A percentile compares a stretch with the other conserved stretches of the same genome.
These are phyloP conservation scores for Kazachstania taianensis DNA, from an alignment of 805 yeast genomes.

Conservation along the genomic window DNA sequence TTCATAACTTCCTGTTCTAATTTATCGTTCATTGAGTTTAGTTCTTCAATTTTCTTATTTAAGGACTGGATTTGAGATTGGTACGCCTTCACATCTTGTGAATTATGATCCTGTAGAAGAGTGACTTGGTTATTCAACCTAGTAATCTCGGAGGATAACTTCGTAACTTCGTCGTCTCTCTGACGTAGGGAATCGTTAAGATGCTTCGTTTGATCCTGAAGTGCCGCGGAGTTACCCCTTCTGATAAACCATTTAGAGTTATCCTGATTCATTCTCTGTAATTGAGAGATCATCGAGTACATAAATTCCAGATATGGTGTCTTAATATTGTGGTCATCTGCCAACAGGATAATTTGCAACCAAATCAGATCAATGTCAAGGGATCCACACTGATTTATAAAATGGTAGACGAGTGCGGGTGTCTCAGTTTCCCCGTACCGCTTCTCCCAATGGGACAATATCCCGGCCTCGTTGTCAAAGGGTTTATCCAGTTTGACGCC, in stretches of 20 bases:
- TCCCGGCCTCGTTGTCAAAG: conserved; percentile 53
- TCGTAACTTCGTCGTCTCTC: background rate
- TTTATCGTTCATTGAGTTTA: background rate
- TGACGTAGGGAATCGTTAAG: background rate
- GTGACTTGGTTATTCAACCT: conserved; percentile 9
- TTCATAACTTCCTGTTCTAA: background rate
- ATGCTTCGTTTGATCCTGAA: background rate
- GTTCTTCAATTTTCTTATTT: conserved; percentile 1
- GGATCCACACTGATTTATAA: conserved; percentile 40
- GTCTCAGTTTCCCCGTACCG: conserved; percentile 37
- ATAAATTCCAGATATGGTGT: conserved; percentile 87
- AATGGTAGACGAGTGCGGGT: conserved; percentile 62
- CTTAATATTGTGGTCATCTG: conserved; percentile 78
- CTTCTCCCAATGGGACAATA: conserved; percentile 45
- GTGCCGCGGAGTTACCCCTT: conserved; percentile 3
- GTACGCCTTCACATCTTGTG: conserved; percentile 2
- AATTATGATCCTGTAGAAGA: conserved; percentile 8
- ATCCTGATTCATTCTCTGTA: conserved; percentile 38
- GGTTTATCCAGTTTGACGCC: conserved; percentile 59
- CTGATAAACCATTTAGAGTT: conserved; percentile 28
- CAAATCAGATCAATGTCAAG: conserved; percentile 65
- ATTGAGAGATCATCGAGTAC: conserved; percentile 68
- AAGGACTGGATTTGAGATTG: conserved; percentile 2
- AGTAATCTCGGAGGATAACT: conserved; percentile 8
- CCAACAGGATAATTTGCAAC: conserved; percentile 77